A percentile compares a stretch with the other conserved stretches of the same genome.
Evolutionary conservation across 106 monocot species (phyloP).

Genomic region (Allium cepa): DNA sequence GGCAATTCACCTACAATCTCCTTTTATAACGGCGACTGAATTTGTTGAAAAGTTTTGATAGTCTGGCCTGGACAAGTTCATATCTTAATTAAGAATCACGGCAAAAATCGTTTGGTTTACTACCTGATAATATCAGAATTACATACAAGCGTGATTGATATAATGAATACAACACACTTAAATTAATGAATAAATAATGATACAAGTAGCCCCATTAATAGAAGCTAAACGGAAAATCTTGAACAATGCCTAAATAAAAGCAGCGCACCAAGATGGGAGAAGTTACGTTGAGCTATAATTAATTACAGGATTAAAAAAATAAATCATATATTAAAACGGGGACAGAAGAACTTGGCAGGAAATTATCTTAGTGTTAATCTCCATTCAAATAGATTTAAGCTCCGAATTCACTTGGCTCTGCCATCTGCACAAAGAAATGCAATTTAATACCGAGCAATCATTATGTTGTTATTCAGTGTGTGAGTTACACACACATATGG

Average conservation of each 20-base stretch:
- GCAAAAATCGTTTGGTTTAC: too few relatives aligned
- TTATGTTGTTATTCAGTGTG: background rate
- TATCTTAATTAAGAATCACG: too few relatives aligned
- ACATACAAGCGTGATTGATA: too few relatives aligned
- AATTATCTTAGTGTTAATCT: background rate
- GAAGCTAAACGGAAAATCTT: background rate
- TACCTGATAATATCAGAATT: too few relatives aligned
- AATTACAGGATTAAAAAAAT: slow-evolving; percentile 5
- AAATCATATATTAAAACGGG: slow-evolving; percentile 2
- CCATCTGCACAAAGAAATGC: slow-evolving; percentile 44
- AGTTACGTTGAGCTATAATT: background rate
- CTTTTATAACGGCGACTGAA: too few relatives aligned
- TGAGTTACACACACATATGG: too few relatives aligned
- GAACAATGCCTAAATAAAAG: background rate
- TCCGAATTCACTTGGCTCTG: slow-evolving; percentile 68
- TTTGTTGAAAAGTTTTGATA: too few relatives aligned
- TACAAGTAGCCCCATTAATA: background rate
- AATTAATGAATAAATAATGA: slow-evolving; percentile 9
- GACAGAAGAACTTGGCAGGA: background rate
- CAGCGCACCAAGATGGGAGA: background rate
- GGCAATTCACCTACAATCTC: too few relatives aligned
- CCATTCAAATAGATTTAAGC: slow-evolving; percentile 41
- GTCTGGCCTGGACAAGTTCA: too few relatives aligned
- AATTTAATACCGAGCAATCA: background rate
- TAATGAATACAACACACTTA: background rate